Evolutionary conservation across 1,284 basidiomycete genomes (phyloP), one percentile per base, ranked within the genome.

Genomic region (Microbotryomycetes sp.): DNA sequence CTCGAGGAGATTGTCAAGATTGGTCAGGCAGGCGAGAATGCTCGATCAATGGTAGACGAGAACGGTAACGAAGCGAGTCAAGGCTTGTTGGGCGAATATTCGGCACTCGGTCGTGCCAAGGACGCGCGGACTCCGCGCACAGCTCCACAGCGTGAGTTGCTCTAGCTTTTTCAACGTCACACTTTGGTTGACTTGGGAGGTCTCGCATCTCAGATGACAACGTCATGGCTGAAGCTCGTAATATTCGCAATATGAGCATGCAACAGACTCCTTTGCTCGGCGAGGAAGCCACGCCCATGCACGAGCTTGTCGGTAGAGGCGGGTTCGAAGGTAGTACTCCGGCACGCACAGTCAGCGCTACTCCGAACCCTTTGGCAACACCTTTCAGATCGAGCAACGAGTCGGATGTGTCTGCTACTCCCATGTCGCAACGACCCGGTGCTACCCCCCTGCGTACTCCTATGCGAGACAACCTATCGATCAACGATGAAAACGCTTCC

Each of bases 1-100:
- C 77, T 99, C 54, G 96, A 98, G 77, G 92, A 97, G 71, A 97
- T 98, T 70, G 94, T 97, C 71, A 99, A 98, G 80, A 93, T 98
- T 70, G 96, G 94, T 1, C 86, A 90, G 74, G 88, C 89, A 0
- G 88, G 92, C 5, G 90, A 97, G 77, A 86, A 83, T 62, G 88
- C 92, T 9, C 86, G 91, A 71, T 84, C 86, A 5, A 75, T 97
- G 68, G 91, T 97, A 6, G 75, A 76, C 30, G 76, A 76, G 18
- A 86, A 85, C 27, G 35, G 35, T 41, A 86, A 81, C 65, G 89
- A 89, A 65, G 89, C 92, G 1, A 96, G 88, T 57, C 88, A 85
- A 31, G 83, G 85, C 63, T 78, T 98, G 52, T 76, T 99, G 49
- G 91, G 89, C 65, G 91, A 96, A 60, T 98, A 98, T 73, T 70